Evolutionary conservation across 2,329 filamentous ascomycete species (phyloP), one percentile per base, ranked within the genome.

Genomic region (Fusarium sp.): DNA sequence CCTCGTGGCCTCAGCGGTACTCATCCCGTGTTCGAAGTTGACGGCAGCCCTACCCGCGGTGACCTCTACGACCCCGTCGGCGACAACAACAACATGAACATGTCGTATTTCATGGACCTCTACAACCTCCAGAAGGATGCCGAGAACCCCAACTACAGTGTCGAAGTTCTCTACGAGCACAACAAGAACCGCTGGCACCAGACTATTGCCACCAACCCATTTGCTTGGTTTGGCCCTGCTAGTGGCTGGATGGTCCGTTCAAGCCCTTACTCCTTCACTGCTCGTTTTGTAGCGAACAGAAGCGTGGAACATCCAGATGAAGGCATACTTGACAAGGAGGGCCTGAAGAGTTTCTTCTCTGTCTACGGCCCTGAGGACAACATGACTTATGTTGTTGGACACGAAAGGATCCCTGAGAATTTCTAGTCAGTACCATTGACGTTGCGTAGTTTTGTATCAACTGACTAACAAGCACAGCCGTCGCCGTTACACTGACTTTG

Each of bases 11-110:
- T 85, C 3, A 71, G 72, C 13, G 79, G 80, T n/a, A 79, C 79
- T 4, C 84, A 86, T 69, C 84, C 84, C 68, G 79, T 80, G 51
- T 81, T 84, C 64, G 83, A 86, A 72, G 73, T 78, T 1, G 83
- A 86, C 69, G 79, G 75, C 0, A 84, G 82, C 38, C 76, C 78
- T 39, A 84, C 82, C 0, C 78, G 83, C 3, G 77, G 79, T 32
- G 83, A 85, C 53, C 70, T 86, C 0, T 85, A 85, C 67, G 64
- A 75, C 10, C 46, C 63, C 3, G 80, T 77, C 2, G 79, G 80
- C 5, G 79, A 86, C 59, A 77, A 78, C 48, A 79, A 78, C 49
- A 78, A 77, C 15, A 75, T 86, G 71, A 81, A 84, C 68, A 76
- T 85, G 73, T 74, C 75, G 11, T 78, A 81, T 42, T 85, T 84